phyloP scores from a whole-genome alignment of 2,329 filamentous ascomycete species.

The Monosporascus sp. region DNA sequence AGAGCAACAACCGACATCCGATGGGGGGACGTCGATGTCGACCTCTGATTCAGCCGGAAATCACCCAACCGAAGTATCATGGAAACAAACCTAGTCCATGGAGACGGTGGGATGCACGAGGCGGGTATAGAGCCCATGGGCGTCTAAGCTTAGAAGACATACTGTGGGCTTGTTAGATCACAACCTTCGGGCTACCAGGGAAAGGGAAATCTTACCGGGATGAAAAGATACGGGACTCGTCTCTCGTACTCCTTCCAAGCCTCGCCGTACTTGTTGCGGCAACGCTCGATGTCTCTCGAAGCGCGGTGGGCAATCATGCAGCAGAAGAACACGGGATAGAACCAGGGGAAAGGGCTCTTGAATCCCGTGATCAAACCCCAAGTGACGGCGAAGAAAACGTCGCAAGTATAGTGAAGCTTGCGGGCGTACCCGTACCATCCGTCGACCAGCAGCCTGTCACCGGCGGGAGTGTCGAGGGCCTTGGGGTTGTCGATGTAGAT shows the following conservation, averaged over 20 bases:
- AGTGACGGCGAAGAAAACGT: conserved; percentile 42
- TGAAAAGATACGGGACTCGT: conserved; percentile 76
- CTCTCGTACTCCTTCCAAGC: conserved; percentile 78
- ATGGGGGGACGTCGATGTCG: too few species aligned
- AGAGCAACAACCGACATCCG: too few species aligned
- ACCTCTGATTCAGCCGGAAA: too few species aligned
- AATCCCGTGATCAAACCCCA: conserved; percentile 50
- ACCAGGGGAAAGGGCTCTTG: conserved; percentile 77
- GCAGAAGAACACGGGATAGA: conserved; percentile 78
- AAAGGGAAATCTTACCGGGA: conserved; percentile 35
- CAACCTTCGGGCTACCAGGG: background rate
- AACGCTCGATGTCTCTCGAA: conserved; percentile 68
- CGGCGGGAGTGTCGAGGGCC: conserved; percentile 66
- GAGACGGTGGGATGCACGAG: too few species aligned
- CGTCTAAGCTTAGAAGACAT: conserved; percentile 1
- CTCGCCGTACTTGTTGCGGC: conserved; percentile 73
- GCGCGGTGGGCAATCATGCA: conserved; percentile 78
- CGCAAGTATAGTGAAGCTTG: conserved; percentile 51
- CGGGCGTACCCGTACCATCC: conserved; percentile 78
- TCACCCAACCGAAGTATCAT: too few species aligned
- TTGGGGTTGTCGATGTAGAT: conserved; percentile 76
- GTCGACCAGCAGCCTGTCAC: conserved; percentile 73
- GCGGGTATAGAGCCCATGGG: background rate
- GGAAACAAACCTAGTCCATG: too few species aligned
- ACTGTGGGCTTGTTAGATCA: background rate